A percentile compares a stretch with the other conserved stretches of the same genome.
Evolutionary conservation across 2,329 filamentous ascomycete species (phyloP).

Genomic region (Pseudocercospora fijiensis): DNA sequence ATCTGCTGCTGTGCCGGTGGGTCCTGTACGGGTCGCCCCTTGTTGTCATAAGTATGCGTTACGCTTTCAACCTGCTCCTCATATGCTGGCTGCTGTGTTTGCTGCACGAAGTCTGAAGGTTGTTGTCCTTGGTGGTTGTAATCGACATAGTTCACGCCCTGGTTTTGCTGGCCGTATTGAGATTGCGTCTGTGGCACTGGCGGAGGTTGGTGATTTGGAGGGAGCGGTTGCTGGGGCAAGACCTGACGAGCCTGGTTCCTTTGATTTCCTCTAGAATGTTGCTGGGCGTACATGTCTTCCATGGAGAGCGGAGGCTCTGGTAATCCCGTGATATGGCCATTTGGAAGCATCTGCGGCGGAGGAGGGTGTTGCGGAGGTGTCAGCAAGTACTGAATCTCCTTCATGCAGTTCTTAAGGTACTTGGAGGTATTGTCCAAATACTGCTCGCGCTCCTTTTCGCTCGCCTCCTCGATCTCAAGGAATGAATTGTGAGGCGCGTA

Average conservation of each 20-base stretch:
- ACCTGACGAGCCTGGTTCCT: conserved; percentile 43
- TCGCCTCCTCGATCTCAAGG: conserved; percentile 50
- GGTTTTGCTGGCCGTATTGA: conserved; percentile 23
- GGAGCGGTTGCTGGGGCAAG: conserved; percentile 39
- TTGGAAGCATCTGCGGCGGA: conserved; percentile 49
- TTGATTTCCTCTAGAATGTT: conserved; percentile 42
- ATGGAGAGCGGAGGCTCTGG: conserved; percentile 54
- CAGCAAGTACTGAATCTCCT: conserved; percentile 67
- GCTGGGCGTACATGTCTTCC: conserved; percentile 60
- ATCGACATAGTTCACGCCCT: conserved; percentile 40
- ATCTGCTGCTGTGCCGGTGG: conserved; percentile 33
- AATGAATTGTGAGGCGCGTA: conserved; percentile 52
- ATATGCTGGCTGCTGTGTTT: conserved; percentile 34
- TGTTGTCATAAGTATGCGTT: conserved; percentile 59
- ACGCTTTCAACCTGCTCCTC: conserved; percentile 60
- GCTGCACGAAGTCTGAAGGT: conserved; percentile 32
- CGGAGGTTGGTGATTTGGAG: conserved; percentile 63
- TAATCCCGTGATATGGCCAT: conserved; percentile 37
- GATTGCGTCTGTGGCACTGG: conserved; percentile 33
- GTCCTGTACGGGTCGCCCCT: conserved; percentile 55
- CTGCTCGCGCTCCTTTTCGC: conserved; percentile 56
- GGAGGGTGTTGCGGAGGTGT: conserved; percentile 63
- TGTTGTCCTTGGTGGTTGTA: conserved; percentile 40
- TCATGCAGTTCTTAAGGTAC: conserved; percentile 65
- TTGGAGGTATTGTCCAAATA: conserved; percentile 62